Evolutionary conservation across 225 moss, liverwort and hornwort species (phyloP).

Genomic region (Pleurozium schreberi): DNA sequence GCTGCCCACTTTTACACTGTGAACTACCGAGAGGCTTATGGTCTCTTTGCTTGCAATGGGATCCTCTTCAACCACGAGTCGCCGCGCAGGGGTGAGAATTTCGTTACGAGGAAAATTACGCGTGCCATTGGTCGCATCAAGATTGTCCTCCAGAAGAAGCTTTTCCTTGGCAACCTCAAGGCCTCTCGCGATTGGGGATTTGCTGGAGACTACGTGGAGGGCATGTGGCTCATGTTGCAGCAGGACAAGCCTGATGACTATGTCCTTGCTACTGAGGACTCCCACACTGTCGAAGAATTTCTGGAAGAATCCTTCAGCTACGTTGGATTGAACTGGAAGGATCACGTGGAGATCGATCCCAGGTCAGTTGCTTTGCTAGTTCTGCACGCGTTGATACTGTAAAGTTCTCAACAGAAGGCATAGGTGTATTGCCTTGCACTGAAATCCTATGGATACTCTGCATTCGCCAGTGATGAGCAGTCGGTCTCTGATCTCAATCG

Average conservation of each 20-base stretch:
- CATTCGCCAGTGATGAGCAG: neutral
- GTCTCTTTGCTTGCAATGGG: conserved; percentile 92
- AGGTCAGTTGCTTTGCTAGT: conserved; percentile 18
- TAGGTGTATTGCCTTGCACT: neutral
- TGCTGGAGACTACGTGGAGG: conserved; percentile 79
- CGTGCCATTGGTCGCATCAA: conserved; percentile 84
- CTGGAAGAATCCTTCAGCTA: conserved; percentile 49
- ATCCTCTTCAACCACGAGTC: conserved; percentile 96
- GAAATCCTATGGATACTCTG: neutral
- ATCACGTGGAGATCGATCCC: conserved; percentile 63
- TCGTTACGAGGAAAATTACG: conserved; percentile 84
- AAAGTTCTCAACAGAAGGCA: too few species aligned
- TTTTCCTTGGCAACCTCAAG: conserved; percentile 77
- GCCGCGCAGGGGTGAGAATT: conserved; percentile 85
- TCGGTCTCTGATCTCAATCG: neutral
- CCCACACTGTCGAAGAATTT: conserved; percentile 68
- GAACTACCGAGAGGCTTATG: conserved; percentile 89
- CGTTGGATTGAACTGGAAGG: conserved; percentile 61
- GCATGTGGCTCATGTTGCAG: conserved; percentile 80
- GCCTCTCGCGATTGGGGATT: conserved; percentile 96
- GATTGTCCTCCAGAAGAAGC: conserved; percentile 87
- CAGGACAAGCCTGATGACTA: conserved; percentile 70
- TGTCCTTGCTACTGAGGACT: conserved; percentile 71
- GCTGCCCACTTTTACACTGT: conserved; percentile 88
- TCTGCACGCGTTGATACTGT: neutral